Base-by-base conservation (phyloP, 2,329 filamentous ascomycete genomes). In the Aureobasidium uvarum region DNA sequence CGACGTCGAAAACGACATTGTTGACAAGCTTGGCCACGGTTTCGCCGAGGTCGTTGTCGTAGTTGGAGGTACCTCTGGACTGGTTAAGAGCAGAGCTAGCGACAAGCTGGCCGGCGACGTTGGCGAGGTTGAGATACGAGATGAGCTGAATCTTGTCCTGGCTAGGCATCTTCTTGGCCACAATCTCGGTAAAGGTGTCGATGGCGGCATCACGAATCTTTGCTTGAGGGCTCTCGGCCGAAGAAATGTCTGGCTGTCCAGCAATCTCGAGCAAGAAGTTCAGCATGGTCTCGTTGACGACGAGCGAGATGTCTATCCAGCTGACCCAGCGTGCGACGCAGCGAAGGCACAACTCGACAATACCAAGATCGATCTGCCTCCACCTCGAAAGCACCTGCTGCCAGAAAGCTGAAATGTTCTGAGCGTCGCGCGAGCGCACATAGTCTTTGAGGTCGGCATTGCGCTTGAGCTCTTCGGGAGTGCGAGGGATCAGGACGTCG, bases 241-340 rank as follows among this genome's bases (percentile, higher is more conserved):
- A 83, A 78, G 69, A 83, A 74, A 75, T 86, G 84, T 73, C 84
- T 77, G 77, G 86, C 82, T 76, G 89, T n/a, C 91, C 91, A 65
- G 96, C 89, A 69, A 98, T 86, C 69, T 95, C 90, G 72, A 97
- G 89, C 66, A 99, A 83, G 56, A 92, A 84, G 74, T 85, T 87
- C 72, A 98, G 86, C 84, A 96, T 95, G 63, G 89, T 86, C 74
- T 93, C 86, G 77, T 96, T 96, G 72, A 99, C 91, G 51, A 99
- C 88, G 66, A 99, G 82, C 59, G 90, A 90, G 72, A 99, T 98
- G 74, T 98, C 95, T 73, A 96, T 96, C 95, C 95, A 99, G 83
- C 92, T 96, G 67, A 96, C 92, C 94, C 95, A 99, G 76, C 94
- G 95, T 43, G 92, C 92, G 69, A 99, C 87, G n/a, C 92, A 89